A percentile compares a stretch with the other conserved stretches of the same genome.
Conservation (phyloP, 192 early-diverging fungal species). For the Coemansia sp. region DNA sequence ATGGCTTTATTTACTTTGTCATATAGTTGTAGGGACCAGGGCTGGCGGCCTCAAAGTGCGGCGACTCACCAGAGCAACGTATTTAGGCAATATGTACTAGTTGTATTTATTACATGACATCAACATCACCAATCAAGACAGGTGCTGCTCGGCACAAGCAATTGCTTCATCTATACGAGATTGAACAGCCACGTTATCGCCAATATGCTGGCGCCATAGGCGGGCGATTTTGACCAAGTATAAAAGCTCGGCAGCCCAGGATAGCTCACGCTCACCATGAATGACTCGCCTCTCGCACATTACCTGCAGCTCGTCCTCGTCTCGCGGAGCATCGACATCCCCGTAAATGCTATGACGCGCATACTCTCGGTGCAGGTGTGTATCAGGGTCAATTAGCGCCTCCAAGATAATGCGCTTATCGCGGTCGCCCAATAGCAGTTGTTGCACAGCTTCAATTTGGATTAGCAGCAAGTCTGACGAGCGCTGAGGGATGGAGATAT, state of each 20-base stretch:
- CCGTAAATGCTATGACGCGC: neutral
- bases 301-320: constrained; percentile 19
- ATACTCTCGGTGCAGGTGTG: constrained; percentile 8
- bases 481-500: constrained; percentile 19
- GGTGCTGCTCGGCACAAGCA: neutral
- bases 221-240: constrained; percentile 17
- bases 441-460: constrained; percentile 19
- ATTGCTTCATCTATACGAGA: neutral
- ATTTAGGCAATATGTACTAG: neutral
- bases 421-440: constrained; percentile 18
- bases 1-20: neutral
- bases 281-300: constrained; percentile 37
- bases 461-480: constrained; percentile 16
- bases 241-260: constrained; percentile 28
- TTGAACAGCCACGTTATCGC: neutral
- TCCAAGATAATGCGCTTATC: constrained; percentile 39
- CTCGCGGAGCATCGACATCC: neutral
- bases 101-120: neutral
- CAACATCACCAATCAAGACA: neutral
- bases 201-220: constrained; percentile 11
- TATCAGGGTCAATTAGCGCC: constrained; percentile 14
- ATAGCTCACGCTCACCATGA: constrained; percentile 37
- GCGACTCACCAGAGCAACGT: neutral
- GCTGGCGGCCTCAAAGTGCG: neutral
- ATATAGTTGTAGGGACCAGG: neutral